phyloP scores from a whole-genome alignment of 192 early-diverging fungal genomes.

The Backusella macrospora region DNA sequence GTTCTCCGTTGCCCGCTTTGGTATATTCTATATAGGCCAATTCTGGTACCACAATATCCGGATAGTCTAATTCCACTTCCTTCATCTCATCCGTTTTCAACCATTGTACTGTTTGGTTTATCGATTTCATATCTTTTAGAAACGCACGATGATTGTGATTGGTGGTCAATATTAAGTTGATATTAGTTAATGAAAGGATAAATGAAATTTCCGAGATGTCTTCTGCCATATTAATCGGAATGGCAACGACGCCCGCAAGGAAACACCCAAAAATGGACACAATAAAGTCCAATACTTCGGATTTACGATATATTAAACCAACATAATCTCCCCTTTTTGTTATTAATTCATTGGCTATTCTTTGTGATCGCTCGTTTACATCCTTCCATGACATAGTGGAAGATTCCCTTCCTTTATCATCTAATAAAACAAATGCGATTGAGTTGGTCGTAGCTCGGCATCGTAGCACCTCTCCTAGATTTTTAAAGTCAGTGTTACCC shows the following conservation, averaged over 20 bases:
- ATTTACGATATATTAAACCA: conserved; percentile 76
- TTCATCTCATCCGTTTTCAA: conserved; percentile 78
- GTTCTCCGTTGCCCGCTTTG: conserved; percentile 77
- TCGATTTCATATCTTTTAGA: conserved; percentile 62
- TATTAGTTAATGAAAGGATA: conserved; percentile 68
- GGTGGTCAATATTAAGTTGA: conserved; percentile 73
- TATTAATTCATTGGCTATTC: conserved; percentile 60
- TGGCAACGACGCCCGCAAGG: conserved; percentile 77
- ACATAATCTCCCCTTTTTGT: conserved; percentile 63
- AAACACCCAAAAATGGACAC: conserved; percentile 79
- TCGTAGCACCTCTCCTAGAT: conserved; percentile 66
- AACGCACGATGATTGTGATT: conserved; percentile 75
- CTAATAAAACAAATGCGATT: conserved; percentile 24
- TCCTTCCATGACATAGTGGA: conserved; percentile 66
- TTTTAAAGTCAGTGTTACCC: conserved; percentile 56
- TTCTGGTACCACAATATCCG: conserved; percentile 52
- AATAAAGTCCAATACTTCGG: conserved; percentile 78
- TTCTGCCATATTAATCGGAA: conserved; percentile 79
- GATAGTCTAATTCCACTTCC: not conserved
- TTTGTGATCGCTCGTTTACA: conserved; percentile 66
- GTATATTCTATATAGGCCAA: conserved; percentile 84
- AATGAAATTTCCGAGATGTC: conserved; percentile 73
- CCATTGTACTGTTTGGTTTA: conserved; percentile 67
- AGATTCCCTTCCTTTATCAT: not conserved
- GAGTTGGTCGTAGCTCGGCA: conserved; percentile 55